These are phyloP conservation scores for Dissophora globulifera DNA, from an alignment of 192 early-diverging fungal genomes.

Conservation along the genomic window DNA sequence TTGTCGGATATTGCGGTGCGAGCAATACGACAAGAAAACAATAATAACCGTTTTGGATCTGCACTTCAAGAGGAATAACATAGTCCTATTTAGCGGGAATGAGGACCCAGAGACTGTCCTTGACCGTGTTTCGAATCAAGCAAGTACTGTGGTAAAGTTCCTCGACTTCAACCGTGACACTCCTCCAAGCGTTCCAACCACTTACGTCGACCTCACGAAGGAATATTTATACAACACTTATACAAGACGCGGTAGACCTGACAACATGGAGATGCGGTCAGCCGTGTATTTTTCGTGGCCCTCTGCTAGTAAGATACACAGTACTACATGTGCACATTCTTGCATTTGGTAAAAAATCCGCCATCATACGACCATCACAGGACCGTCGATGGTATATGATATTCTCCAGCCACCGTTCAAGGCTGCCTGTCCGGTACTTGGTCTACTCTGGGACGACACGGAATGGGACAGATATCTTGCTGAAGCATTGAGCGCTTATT, in stretches of 20 bases:
- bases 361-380: constrained; percentile 29
- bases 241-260: constrained; percentile 9
- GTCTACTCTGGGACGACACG: constrained; percentile 25
- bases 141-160: constrained; percentile 18
- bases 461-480: constrained; percentile 33
- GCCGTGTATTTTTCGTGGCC: constrained; percentile 28
- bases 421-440: constrained; percentile 25
- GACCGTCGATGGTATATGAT: constrained; percentile 19
- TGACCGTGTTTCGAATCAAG: background rate
- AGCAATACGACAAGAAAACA: constrained; percentile 26
- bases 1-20: constrained; percentile 45
- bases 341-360: constrained; percentile 16
- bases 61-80: constrained; percentile 19
- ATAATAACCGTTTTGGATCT: constrained; percentile 16
- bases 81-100: constrained; percentile 6
- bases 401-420: constrained; percentile 19
- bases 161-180: constrained; percentile 20
- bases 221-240: constrained; percentile 13
- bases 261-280: constrained; percentile 12
- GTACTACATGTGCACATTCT: constrained; percentile 35
- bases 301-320: constrained; percentile 11
- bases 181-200: background rate
- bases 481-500: constrained; percentile 15
- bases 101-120: constrained; percentile 8
- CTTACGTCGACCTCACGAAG: constrained; percentile 15